These are phyloP conservation scores for Phialophora chinensis DNA, from an alignment of 2,329 filamentous ascomycete species.

Conservation along the genomic window DNA sequence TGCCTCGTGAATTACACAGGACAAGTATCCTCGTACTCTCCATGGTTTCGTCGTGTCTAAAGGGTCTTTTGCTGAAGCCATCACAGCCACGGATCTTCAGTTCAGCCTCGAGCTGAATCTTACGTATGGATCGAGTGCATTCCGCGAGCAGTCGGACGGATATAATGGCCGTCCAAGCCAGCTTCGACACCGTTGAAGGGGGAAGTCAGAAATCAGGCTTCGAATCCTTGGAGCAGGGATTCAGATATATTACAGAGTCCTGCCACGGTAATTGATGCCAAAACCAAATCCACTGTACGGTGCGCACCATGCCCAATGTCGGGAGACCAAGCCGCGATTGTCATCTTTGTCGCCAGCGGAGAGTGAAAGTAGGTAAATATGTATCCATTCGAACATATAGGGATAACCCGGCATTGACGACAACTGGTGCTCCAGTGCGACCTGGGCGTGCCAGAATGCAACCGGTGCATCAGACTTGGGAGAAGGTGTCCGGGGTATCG, in stretches of 20 bases:
- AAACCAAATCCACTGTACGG: not conserved
- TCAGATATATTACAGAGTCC: too few species aligned
- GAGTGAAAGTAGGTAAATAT: conserved; percentile 32
- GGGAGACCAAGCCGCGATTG: conserved; percentile 36
- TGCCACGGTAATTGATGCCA: not conserved
- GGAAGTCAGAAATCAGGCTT: conserved; percentile 2
- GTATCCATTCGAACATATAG: conserved; percentile 3
- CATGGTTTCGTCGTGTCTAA: too few species aligned
- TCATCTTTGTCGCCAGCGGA: conserved; percentile 32
- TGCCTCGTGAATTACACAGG: too few species aligned
- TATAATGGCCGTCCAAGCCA: conserved; percentile 12
- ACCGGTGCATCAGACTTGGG: conserved; percentile 38
- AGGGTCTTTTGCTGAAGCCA: not conserved
- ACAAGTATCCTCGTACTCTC: too few species aligned
- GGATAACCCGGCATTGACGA: conserved; percentile 17
- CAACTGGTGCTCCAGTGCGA: conserved; percentile 26
- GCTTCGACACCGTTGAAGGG: not conserved
- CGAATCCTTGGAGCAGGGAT: not conserved
- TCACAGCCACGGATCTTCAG: not conserved
- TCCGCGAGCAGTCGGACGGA: conserved; percentile 14
- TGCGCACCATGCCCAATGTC: conserved; percentile 34
- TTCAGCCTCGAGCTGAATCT: conserved; percentile 3
- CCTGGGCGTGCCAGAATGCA: conserved; percentile 32
- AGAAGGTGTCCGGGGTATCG: conserved; percentile 44
- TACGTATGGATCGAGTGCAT: conserved; percentile 9